Base-by-base conservation (phyloP, 2,329 filamentous ascomycete genomes). In the Colletotrichum chlorophyti region DNA sequence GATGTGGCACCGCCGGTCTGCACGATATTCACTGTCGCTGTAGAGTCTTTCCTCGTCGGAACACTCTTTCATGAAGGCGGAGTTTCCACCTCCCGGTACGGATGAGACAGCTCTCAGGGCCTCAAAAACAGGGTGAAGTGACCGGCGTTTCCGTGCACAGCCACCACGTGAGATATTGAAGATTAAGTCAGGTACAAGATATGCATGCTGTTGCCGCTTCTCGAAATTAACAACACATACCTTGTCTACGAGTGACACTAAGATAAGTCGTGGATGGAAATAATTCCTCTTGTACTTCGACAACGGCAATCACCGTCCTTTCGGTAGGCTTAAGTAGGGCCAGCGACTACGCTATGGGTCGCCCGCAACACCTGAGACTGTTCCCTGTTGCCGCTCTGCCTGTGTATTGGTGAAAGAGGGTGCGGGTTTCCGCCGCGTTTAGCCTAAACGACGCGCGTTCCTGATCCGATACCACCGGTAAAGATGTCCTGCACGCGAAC, bases 391-490 rank as follows among this genome's bases (percentile, higher is more conserved):
- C 15, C 40, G 11, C 17, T 17, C n/a, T 23, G 27, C 5, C 21
- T 38, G 31, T n/a, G 11, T 32, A 38, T 35, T 51, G 55, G 31
- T 50, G 43, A 59, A 24, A 27, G 27, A 14, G 38, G 43, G 42
- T 26, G 21, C 31, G 31, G 27, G 53, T 59, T 38, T 45, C 37
- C 55, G 51, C 12, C 17, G 43, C 26, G 8, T 59, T 59, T 46
- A 59, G 55, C 43, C 55, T 59, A 46, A 55, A 50, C 12, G 12
- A 31, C 35, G 54, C 29, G 31, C 23, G 15, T 10, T 40, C 55
- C 43, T 26, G 15, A 55, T 34, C 14, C 26, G 38, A 51, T 19
- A 41, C 14, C 43, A 49, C 38, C 45, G 43, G 43, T 43, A 51
- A 55, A 48, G 50, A 45, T 21, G 27, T 32, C 15, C 23, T 43